These are phyloP conservation scores for Aureoboletus auriporus DNA, from an alignment of 768 basidiomycete species.

Conservation along the genomic window DNA sequence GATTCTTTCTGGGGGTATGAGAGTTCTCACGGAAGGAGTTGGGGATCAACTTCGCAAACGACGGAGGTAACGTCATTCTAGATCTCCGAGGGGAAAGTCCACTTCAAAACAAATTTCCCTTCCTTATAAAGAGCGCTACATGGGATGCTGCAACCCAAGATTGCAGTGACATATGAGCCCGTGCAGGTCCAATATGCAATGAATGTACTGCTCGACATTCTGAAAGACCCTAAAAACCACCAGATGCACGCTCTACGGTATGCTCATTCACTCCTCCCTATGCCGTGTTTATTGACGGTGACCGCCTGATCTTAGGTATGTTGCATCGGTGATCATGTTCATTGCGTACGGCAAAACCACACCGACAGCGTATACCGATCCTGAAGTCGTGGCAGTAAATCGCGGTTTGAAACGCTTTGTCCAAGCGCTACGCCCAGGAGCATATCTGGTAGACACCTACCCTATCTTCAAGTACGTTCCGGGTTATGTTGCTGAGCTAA, in stretches of 20 bases:
- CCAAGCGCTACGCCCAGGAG: constrained; percentile 19
- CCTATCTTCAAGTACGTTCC: constrained; percentile 24
- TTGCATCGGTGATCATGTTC: constrained; percentile 36
- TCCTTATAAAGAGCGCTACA: constrained; percentile 27
- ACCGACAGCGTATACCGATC: constrained; percentile 34
- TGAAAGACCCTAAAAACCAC: constrained; percentile 30
- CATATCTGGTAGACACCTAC: constrained; percentile 24
- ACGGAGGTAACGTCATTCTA: constrained; percentile 15
- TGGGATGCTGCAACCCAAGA: constrained; percentile 30
- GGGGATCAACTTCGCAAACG: constrained; percentile 30
- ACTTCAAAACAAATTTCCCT: not conserved
- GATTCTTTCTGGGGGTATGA: constrained; percentile 31
- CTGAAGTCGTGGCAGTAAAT: constrained; percentile 31
- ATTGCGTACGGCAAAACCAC: constrained; percentile 39
- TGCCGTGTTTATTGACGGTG: too few species aligned
- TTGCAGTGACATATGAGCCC: constrained; percentile 29
- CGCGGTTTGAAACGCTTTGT: constrained; percentile 24
- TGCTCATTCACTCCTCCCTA: not conserved
- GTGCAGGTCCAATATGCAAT: constrained; percentile 32
- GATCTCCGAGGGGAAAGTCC: too few species aligned
- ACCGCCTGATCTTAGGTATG: constrained; percentile 24
- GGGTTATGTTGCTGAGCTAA: constrained; percentile 45
- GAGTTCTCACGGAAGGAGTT: constrained; percentile 21
- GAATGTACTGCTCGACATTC: constrained; percentile 32
- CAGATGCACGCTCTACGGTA: constrained; percentile 33